phyloP scores from a whole-genome alignment of 495 filamentous ascomycete genomes.

The Hyaloscypha bicolor region DNA sequence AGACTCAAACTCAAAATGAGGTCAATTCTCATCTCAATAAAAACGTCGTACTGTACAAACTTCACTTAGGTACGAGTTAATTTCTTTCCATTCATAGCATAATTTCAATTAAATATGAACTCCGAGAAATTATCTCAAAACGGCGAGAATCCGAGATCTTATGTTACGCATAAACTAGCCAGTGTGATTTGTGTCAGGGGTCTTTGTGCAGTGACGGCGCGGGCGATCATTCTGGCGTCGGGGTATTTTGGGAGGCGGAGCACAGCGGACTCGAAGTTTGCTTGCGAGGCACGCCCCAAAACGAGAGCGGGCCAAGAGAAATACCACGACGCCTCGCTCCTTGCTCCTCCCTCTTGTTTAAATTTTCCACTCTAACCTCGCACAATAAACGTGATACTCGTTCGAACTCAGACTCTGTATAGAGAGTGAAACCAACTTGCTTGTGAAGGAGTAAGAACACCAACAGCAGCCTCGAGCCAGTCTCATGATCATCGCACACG shows the following conservation, averaged over 20 bases:
- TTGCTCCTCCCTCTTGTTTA: neutral
- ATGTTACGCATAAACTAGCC: neutral
- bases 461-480: constrained; percentile 8
- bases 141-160: neutral
- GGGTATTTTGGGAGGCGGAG: neutral
- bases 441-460: neutral
- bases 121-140: neutral
- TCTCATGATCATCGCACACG: constrained; percentile 32
- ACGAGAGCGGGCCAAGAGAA: neutral
- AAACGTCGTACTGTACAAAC: neutral
- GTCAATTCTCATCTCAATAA: neutral
- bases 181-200: neutral
- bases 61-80: neutral
- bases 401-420: neutral
- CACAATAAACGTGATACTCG: neutral
- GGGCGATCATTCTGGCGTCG: neutral
- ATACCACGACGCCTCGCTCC: neutral
- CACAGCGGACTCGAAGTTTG: neutral
- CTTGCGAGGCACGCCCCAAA: neutral
- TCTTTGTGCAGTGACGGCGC: neutral
- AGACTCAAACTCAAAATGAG: neutral
- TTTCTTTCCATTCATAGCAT: neutral
- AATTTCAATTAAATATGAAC: neutral
- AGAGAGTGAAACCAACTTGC: neutral
- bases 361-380: neutral